These are phyloP conservation scores for Phaseolus coccineus DNA, from an alignment of 331 rosid genomes.

Conservation along the genomic window DNA sequence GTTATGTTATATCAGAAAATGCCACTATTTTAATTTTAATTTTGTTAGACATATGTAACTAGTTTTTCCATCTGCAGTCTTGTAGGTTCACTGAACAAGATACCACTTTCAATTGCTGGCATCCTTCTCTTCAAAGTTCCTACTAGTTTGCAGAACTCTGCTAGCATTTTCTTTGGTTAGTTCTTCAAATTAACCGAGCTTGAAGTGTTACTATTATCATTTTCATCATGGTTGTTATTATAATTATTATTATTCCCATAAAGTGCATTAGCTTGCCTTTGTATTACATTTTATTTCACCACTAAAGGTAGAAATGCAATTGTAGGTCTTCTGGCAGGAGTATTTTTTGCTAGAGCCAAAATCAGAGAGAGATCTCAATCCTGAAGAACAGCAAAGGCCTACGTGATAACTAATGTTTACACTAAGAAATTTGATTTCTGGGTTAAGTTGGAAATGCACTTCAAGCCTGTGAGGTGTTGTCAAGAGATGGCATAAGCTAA, in stretches of 20 bases:
- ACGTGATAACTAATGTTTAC: neutral
- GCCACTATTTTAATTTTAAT: neutral
- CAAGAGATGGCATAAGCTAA: slow-evolving; percentile 25
- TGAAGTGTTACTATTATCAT: neutral
- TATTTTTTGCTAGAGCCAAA: slow-evolving; percentile 92
- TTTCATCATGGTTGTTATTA: neutral
- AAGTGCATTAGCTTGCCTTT: slow-evolving; percentile 21
- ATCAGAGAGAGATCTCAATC: slow-evolving; percentile 78
- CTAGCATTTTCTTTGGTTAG: slow-evolving; percentile 93
- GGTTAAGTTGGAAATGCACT: slow-evolving; percentile 42
- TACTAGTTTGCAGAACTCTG: slow-evolving; percentile 90
- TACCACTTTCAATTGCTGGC: slow-evolving; percentile 94
- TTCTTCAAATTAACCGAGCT: slow-evolving; percentile 38
- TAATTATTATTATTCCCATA: neutral
- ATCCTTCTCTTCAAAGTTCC: slow-evolving; percentile 90
- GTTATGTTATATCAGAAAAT: slow-evolving; percentile 33
- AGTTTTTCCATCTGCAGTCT: slow-evolving; percentile 69
- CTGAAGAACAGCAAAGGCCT: slow-evolving; percentile 37
- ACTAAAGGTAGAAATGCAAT: slow-evolving; percentile 39
- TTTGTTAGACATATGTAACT: slow-evolving; percentile 38
- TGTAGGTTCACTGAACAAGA: slow-evolving; percentile 97
- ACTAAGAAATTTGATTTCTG: slow-evolving; percentile 38
- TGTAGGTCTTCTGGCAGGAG: slow-evolving; percentile 96
- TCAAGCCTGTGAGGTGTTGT: slow-evolving; percentile 12
- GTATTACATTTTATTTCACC: slow-evolving; percentile 36